Percentiles rank a stretch among this genome's conserved stretches.
Evolutionary conservation across 257 asterid species (phyloP).

Genomic region (Cruciata laevipes): DNA sequence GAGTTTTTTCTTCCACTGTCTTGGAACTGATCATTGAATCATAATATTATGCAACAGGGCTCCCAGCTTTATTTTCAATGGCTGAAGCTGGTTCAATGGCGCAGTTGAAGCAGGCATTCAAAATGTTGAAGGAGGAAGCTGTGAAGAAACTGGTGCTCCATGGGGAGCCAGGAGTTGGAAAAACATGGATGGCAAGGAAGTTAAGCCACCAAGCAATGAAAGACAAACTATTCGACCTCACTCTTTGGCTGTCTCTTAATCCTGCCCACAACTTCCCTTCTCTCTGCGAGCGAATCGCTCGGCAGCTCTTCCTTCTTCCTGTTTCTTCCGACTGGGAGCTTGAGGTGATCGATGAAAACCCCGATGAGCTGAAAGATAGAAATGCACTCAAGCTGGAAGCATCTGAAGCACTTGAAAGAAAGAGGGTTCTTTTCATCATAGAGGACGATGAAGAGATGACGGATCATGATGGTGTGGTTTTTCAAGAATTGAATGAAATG

Average conservation of each 20-base stretch:
- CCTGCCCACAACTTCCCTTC: not conserved
- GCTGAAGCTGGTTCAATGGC: not conserved
- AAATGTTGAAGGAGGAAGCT: not conserved
- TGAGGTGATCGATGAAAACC: not conserved
- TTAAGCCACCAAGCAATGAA: constrained; percentile 19
- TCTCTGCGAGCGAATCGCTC: not conserved
- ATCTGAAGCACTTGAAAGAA: not conserved
- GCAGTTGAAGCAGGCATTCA: not conserved
- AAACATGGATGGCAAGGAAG: constrained; percentile 35
- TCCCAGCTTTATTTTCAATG: not conserved
- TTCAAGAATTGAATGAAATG: not conserved
- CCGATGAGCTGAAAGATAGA: not conserved
- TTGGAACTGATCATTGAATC: not conserved
- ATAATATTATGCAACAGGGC: constrained; percentile 2
- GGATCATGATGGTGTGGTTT: not conserved
- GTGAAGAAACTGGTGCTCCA: constrained; percentile 7
- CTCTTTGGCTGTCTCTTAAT: constrained; percentile 13
- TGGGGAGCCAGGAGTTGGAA: constrained; percentile 33
- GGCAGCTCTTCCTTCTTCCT: not conserved
- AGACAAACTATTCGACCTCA: constrained; percentile 10
- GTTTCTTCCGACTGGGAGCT: not conserved
- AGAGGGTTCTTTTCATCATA: constrained; percentile 5
- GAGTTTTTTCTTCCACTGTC: not conserved
- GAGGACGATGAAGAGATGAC: constrained; percentile 3
- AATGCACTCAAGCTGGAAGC: not conserved